Evolutionary conservation across 441 rosid species (phyloP), one percentile per base, ranked within the genome.

Genomic region (Gossypium aridum): DNA sequence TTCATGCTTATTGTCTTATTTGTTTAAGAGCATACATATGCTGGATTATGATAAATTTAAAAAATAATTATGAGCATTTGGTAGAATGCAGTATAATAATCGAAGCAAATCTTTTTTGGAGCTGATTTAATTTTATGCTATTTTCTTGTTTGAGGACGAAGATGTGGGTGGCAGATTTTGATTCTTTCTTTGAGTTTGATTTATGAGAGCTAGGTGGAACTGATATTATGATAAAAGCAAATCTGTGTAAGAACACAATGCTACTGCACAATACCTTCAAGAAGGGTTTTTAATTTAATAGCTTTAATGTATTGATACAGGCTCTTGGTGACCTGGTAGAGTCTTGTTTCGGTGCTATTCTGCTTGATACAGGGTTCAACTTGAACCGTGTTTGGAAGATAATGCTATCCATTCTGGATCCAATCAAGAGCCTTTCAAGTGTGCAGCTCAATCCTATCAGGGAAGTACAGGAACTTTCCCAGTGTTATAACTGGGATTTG

Each of bases 321-420:
- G 97, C 85, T 55, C 97, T 96, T 47, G 96, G 99, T 71, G 99
- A 96, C 83, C 83, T 96, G 88, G 86, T 96, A 31, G 99, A 96
- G 86, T 92, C 98, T 78, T 87, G 80, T 67, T 37, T 91, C 71
- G 99, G 98, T 72, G 98, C 98, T 72, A 83, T 90, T 74, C 87
- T 92, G 64, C 92, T 96, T 8, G 99, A 93, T 84, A 74, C 92
- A 5, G 99, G 99, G 75, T 84, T 93, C 59, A 68, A 93, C 86
- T 84, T 96, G 84, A 80, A 85, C 75, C 79, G 16, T 45, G 88
- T 85, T 74, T 96, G 99, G 99, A 84, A 73, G 73, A 65, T 87
- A 61, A 91, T 96, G 94, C 81, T 93, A 64, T 87, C 97, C 55
- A 71, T 89, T 81, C 77, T 93, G 78, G 87, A 85, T 82, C 96